Percentiles rank a stretch among this genome's conserved stretches.
These are phyloP conservation scores for Ilex paraguariensis DNA, from an alignment of 305 asterid species.

Conservation along the genomic window DNA sequence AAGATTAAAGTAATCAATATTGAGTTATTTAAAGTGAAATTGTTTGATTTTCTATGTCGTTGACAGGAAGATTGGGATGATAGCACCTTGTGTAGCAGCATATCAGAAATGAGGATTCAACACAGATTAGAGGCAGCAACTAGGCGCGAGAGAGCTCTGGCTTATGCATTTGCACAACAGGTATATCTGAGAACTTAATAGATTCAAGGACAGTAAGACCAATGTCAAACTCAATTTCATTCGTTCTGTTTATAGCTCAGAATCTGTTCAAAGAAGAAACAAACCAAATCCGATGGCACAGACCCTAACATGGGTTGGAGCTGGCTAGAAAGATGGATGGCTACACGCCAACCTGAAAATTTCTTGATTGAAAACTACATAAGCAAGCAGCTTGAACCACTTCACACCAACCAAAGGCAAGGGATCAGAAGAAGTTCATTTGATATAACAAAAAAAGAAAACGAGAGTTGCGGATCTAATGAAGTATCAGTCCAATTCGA, in stretches of 20 bases:
- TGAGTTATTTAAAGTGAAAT: no score
- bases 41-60: background rate
- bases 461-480: conserved; percentile 61
- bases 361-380: conserved; percentile 8
- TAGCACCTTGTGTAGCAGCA: conserved; percentile 51
- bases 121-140: conserved; percentile 52
- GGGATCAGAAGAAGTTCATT: conserved; percentile 18
- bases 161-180: conserved; percentile 61
- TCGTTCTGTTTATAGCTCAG: conserved; percentile 26
- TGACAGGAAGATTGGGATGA: conserved; percentile 61
- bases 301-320: conserved; percentile 40
- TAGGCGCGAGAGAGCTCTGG: conserved; percentile 59
- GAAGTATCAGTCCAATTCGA: conserved; percentile 34
- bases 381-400: background rate
- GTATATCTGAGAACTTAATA: conserved; percentile 11
- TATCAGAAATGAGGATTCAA: conserved; percentile 43
- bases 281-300: conserved; percentile 13
- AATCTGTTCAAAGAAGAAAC: conserved; percentile 42
- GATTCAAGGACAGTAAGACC: background rate
- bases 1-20: no score
- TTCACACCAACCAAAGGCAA: background rate
- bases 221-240: background rate
- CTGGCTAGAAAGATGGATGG: conserved; percentile 74
- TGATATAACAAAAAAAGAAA: conserved; percentile 34
- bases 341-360: conserved; percentile 43